These are phyloP conservation scores for Thelephora aurantiotincta DNA, from an alignment of 768 basidiomycete species.

Conservation along the genomic window DNA sequence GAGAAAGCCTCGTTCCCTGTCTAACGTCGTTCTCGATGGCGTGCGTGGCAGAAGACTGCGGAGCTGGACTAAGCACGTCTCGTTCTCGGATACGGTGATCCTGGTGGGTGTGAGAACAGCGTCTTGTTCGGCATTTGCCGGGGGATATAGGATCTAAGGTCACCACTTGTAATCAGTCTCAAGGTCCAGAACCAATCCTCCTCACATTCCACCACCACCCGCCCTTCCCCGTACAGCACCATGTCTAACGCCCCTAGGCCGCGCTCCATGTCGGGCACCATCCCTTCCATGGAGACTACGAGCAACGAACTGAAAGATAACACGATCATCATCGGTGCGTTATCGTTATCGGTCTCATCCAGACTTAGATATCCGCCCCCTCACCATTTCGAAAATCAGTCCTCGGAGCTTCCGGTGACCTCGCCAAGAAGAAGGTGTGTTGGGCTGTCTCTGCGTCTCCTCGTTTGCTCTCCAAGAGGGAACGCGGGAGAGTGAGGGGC, in stretches of 20 bases:
- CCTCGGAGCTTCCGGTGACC: conserved; percentile 90
- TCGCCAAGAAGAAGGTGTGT: conserved; percentile 93
- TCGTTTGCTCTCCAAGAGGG: neutral
- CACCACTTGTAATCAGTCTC: no score
- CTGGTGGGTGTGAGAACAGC: no score
- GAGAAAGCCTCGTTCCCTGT: no score
- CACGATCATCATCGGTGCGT: conserved; percentile 77
- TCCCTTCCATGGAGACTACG: conserved; percentile 77
- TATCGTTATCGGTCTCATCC: conserved; percentile 3
- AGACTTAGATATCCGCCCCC: conserved; percentile 2
- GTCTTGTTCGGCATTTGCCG: no score
- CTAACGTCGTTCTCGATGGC: no score
- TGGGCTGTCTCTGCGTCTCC: neutral
- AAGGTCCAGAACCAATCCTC: neutral
- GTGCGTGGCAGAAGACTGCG: no score
- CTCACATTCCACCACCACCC: conserved; percentile 1
- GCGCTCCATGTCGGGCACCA: conserved; percentile 62
- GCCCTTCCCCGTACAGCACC: conserved; percentile 5
- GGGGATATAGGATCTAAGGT: no score
- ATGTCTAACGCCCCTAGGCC: conserved; percentile 16
- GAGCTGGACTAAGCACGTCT: no score
- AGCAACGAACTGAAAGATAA: conserved; percentile 71
- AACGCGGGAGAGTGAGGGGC: neutral
- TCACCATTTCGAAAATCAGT: conserved; percentile 29
- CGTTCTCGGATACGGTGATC: no score